phyloP scores from a whole-genome alignment of 2,329 filamentous ascomycete genomes.

The Fusarium anthophilum region DNA sequence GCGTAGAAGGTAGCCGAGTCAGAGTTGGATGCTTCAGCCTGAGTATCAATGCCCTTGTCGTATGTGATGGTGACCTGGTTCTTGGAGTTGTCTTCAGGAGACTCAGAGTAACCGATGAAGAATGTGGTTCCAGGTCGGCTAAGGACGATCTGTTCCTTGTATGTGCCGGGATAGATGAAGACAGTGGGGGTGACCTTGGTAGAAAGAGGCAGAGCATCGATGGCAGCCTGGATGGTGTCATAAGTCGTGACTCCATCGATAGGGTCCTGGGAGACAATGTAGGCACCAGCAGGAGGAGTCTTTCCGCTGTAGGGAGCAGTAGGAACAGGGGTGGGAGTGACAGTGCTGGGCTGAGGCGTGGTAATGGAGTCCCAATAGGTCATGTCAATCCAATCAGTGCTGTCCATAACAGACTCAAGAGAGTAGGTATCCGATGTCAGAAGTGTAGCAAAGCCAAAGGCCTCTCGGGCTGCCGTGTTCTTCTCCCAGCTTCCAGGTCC shows the following conservation, averaged over 20 bases:
- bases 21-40: conserved; percentile 36
- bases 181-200: conserved; percentile 41
- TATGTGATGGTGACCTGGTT: conserved; percentile 38
- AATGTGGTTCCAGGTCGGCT: conserved; percentile 23
- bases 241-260: conserved; percentile 17
- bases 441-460: conserved; percentile 32
- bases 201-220: conserved; percentile 50
- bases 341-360: conserved; percentile 28
- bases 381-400: conserved; percentile 39
- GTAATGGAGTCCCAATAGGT: conserved; percentile 35
- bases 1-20: conserved; percentile 40
- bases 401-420: conserved; percentile 31
- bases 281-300: conserved; percentile 40
- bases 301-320: conserved; percentile 50
- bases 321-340: conserved; percentile 32
- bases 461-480: conserved; percentile 28
- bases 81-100: conserved; percentile 39
- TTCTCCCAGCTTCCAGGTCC: conserved; percentile 51
- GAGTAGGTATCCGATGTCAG: conserved; percentile 32
- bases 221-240: conserved; percentile 44
- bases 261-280: conserved; percentile 36
- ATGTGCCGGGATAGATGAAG: conserved; percentile 38
- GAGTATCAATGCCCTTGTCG: conserved; percentile 36
- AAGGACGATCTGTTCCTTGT: conserved; percentile 36
- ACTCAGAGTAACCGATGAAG: conserved; percentile 36